Evolutionary conservation across 352 stramenopile genomes (phyloP).

Genomic region (Globisporangium splendens): DNA sequence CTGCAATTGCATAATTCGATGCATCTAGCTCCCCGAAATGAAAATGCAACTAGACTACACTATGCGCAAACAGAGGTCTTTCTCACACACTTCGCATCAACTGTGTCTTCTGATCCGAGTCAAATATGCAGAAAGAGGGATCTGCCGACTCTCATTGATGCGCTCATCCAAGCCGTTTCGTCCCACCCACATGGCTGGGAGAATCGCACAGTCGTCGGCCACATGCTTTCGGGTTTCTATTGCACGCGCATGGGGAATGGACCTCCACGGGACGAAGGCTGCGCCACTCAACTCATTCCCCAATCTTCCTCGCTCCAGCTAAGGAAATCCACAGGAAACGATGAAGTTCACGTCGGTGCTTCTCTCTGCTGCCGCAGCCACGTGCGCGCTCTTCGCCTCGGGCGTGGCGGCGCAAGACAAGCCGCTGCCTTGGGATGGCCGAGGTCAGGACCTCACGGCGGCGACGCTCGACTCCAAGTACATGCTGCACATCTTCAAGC

Average conservation of each 20-base stretch:
- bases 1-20: too few species aligned
- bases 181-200: not conserved
- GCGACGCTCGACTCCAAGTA: not conserved
- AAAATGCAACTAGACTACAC: too few species aligned
- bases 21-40: too few species aligned
- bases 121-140: not conserved
- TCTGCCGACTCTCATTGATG: not conserved
- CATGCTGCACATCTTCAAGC: too few species aligned
- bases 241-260: too few species aligned
- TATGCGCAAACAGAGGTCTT: too few species aligned
- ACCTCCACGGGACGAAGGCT: not conserved
- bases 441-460: not conserved
- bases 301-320: not conserved
- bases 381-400: constrained; percentile 9
- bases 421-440: constrained; percentile 1
- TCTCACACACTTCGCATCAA: too few species aligned
- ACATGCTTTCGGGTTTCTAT: too few species aligned
- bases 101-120: not conserved
- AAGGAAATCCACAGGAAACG: not conserved
- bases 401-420: not conserved
- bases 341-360: constrained; percentile 18
- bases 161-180: not conserved
- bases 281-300: not conserved
- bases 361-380: constrained; percentile 11
- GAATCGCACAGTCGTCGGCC: too few species aligned